Base-by-base conservation (phyloP, 768 basidiomycete genomes). In the Amanita inopinata region DNA sequence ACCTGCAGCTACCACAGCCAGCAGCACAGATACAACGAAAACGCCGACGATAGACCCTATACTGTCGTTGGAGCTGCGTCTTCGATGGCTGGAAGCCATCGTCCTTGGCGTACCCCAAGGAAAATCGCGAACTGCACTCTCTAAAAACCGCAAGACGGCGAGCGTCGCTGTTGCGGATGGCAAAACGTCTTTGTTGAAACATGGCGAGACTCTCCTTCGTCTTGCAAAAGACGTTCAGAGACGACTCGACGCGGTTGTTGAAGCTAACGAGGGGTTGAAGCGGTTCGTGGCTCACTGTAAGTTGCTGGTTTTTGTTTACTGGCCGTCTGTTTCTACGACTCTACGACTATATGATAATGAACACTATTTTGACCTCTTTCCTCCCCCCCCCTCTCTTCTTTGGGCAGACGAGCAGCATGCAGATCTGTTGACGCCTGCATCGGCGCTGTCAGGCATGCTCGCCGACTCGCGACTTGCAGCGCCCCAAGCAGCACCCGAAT, bases 61-160 rank as follows among this genome's bases (percentile, higher is more conserved):
- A 0, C 64, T 85, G 10, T 81, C 88, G 2, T 62, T 91, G 8
- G 80, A 89, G 51, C 64, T 91, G 15, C 73, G 88, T 1, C 56
- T 90, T 25, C 68, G 83, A 43, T 87, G 84, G 83, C 65, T 91
- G 1, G 88, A 89, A 56, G 83, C 84, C 12, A 64, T 91, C 38
- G 62, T 89, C 2, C 58, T 78, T 30, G 88, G 87, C 30, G 24
- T 44, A 37, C 43, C 41, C 24, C 32, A 42, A 15, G 31, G 14
- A 7, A 34, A 33, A 9, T 24, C 33, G n/a, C n/a, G n/a, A n/a
- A n/a, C n/a, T n/a, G n/a, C n/a, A n/a, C n/a, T n/a, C n/a, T n/a
- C n/a, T n/a, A n/a, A n/a, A n/a, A 32, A 35, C 22, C 41, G 41
- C 33, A 43, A 43, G 24, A 9, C 28, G 24, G 33, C 34, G 8